Conservation (phyloP, 228 moss, liverwort and hornwort genomes). For the Sphagnum magellanicum region DNA sequence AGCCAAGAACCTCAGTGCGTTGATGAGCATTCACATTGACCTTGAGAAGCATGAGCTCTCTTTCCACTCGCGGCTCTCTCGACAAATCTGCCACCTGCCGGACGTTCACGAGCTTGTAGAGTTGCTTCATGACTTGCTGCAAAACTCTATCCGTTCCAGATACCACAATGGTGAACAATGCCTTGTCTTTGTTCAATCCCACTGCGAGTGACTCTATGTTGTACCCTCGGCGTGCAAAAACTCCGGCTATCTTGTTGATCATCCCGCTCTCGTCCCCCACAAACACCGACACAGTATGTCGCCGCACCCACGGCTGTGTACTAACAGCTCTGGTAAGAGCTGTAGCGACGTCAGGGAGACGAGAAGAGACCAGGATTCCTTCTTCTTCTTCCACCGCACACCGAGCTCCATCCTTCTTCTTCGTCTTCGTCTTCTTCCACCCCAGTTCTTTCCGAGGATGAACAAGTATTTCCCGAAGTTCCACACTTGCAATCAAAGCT, state of each 20-base stretch:
- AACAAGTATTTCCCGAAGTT: too few species aligned
- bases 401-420: constrained; percentile 3
- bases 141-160: constrained; percentile 86
- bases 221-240: constrained; percentile 88
- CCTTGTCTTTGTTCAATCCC: constrained; percentile 95
- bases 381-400: constrained; percentile 33
- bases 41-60: constrained; percentile 94
- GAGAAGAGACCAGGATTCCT: constrained; percentile 22
- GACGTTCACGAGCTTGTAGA: constrained; percentile 95
- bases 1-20: constrained; percentile 60
- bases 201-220: constrained; percentile 98
- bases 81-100: constrained; percentile 90
- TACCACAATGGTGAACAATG: constrained; percentile 93
- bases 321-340: constrained; percentile 35
- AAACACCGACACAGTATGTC: constrained; percentile 91
- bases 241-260: constrained; percentile 99
- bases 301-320: constrained; percentile 26
- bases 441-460: too few species aligned
- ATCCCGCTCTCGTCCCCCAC: constrained; percentile 99
- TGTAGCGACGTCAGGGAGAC: constrained; percentile 42
- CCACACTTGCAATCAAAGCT: too few species aligned
- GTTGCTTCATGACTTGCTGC: constrained; percentile 98
- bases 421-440: too few species aligned
- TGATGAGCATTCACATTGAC: constrained; percentile 71
- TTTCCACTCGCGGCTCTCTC: constrained; percentile 75